Evolutionary conservation across 495 filamentous ascomycete genomes (phyloP).

Genomic region (Cryomyces minteri): DNA sequence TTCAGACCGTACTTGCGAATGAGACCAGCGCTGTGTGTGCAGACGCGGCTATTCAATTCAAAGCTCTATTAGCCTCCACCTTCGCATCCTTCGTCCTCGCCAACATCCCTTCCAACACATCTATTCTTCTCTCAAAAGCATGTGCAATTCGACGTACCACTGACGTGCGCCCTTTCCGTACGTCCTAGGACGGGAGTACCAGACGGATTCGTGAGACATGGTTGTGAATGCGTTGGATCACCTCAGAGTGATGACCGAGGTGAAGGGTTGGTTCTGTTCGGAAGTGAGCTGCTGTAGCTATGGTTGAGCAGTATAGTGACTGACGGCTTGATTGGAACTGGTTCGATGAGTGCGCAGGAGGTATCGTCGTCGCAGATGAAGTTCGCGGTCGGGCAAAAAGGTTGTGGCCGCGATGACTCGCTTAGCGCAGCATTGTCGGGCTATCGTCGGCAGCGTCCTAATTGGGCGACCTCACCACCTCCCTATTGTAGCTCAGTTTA

Average conservation of each 20-base stretch:
- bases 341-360: neutral
- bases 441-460: no score
- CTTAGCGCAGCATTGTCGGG: no score
- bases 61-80: constrained; percentile 1
- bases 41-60: constrained; percentile 53
- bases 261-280: neutral
- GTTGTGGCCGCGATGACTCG: neutral
- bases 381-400: neutral
- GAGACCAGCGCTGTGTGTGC: constrained; percentile 84
- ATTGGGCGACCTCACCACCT: no score
- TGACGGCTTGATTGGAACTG: neutral
- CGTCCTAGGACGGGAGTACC: constrained; percentile 91
- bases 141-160: constrained; percentile 42
- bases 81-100: neutral
- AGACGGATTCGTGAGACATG: constrained; percentile 99
- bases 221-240: constrained; percentile 16
- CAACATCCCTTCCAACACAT: neutral
- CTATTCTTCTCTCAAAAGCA: neutral
- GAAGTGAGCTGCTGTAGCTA: neutral
- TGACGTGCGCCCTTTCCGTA: constrained; percentile 87
- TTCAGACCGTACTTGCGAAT: constrained; percentile 99
- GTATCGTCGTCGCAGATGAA: neutral
- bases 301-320: neutral
- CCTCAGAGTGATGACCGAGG: constrained; percentile 1
- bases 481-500: no score